These are phyloP conservation scores for Penicillium fuscoglaucum DNA, from an alignment of 2,329 filamentous ascomycete species.

Conservation along the genomic window DNA sequence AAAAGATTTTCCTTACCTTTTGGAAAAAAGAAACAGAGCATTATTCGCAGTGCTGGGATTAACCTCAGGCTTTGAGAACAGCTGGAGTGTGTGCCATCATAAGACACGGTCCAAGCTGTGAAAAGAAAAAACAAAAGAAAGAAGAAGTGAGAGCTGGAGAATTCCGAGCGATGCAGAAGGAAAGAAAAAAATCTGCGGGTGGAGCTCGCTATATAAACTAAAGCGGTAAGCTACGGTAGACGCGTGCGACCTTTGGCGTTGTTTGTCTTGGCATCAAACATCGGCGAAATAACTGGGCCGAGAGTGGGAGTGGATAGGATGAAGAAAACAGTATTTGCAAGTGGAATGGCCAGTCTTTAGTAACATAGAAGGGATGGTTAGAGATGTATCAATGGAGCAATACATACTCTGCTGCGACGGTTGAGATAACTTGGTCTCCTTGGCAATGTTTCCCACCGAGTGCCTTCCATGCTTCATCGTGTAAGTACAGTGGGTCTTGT, in stretches of 20 bases:
- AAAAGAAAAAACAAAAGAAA: not conserved
- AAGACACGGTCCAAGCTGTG: slow-evolving; percentile 6
- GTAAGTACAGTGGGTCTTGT: not conserved
- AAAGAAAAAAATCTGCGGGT: slow-evolving; percentile 13
- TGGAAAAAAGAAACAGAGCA: slow-evolving; percentile 16
- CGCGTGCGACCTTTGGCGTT: not conserved
- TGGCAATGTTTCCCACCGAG: not conserved
- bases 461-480: not conserved
- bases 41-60: not conserved
- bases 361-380: not conserved
- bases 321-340: not conserved
- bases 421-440: not conserved
- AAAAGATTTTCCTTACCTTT: slow-evolving; percentile 46
- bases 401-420: not conserved
- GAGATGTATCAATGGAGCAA: not conserved
- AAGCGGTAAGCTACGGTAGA: slow-evolving; percentile 4
- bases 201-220: slow-evolving; percentile 13
- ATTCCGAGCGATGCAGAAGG: slow-evolving; percentile 6
- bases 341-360: not conserved
- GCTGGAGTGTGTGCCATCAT: slow-evolving; percentile 6
- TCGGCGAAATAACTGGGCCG: slow-evolving; percentile 3
- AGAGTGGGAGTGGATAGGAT: not conserved
- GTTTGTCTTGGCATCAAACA: slow-evolving; percentile 15
- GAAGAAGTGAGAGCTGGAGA: not conserved
- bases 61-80: not conserved